Base-by-base conservation (phyloP, 345 rosid genomes). In the Chamaenerion angustifolium region DNA sequence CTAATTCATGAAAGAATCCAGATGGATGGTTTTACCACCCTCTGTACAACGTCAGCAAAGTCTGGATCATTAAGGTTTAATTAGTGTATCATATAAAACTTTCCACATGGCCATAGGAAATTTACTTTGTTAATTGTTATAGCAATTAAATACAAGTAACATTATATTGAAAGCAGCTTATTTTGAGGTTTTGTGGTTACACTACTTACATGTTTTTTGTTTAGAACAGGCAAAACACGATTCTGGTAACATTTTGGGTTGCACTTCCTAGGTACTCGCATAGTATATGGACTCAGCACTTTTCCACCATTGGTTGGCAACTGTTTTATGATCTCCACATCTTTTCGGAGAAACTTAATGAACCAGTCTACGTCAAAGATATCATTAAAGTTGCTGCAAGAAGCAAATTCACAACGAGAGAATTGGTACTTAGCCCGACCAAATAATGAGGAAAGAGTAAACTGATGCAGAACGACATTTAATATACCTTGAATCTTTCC, bases 191-290 rank as follows among this genome's bases (percentile, higher is more conserved):
- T 1, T 23, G 52, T 16, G 12, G 16, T 12, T 18, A 49, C 16
- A 12, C 16, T 35, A 11, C 82, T 73, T 69, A 76, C 89, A 62
- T 72, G 77, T 46, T 71, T 78, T 51, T 68, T 74, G 48, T 52
- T 63, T 48, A 82, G 72, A 50, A 65, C 56, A 42, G 90, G 90
- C 53, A 82, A 60, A 70, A 82, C 74, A 14, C 60, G 76, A 43
- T 44, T 72, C 58, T 68, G 49, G 45, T 82, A 78, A 67, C 75
- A 82, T 41, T 62, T 62, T 48, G 77, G 71, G 51, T 64, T 72
- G 77, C 96, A 87, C 63, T 92, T 92, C 77, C 98, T 76, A 5
- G 98, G 95, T 43, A 82, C 93, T 16, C 96, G 88, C 68, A 78
- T 78, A 56, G 59, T 59, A 49, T 76, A 67, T 12, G 87, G 82